These are phyloP conservation scores for Leccinum cinnamomeum DNA, from an alignment of 1,284 basidiomycete species.

Conservation along the genomic window DNA sequence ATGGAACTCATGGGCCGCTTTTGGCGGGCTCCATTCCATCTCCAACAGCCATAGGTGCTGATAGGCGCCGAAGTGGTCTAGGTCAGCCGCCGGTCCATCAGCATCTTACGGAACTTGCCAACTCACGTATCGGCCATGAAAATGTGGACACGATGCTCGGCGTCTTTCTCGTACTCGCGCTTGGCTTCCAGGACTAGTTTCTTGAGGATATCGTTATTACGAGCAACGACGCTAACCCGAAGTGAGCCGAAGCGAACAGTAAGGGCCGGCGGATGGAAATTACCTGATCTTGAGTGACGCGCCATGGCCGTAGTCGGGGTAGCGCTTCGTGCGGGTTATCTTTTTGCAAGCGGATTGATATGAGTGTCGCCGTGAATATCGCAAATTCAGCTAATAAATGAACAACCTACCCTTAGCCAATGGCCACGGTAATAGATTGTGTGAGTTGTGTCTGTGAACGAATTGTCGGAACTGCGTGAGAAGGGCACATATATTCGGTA, in stretches of 20 bases:
- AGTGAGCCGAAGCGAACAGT: slow-evolving; percentile 10
- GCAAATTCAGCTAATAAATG: slow-evolving; percentile 9
- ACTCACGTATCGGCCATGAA: slow-evolving; percentile 83
- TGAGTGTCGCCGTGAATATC: slow-evolving; percentile 28
- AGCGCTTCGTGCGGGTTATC: slow-evolving; percentile 77
- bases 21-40: slow-evolving; percentile 83
- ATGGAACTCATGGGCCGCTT: slow-evolving; percentile 87
- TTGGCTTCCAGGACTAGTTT: slow-evolving; percentile 81
- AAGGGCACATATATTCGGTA: slow-evolving; percentile 20
- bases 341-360: slow-evolving; percentile 35
- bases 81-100: slow-evolving; percentile 9
- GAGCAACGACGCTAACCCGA: slow-evolving; percentile 68
- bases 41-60: slow-evolving; percentile 73
- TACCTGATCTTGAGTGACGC: slow-evolving; percentile 78
- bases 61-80: not conserved
- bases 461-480: slow-evolving; percentile 21
- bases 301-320: slow-evolving; percentile 68
- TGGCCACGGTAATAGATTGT: slow-evolving; percentile 85
- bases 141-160: slow-evolving; percentile 83
- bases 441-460: slow-evolving; percentile 69
- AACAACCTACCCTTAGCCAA: slow-evolving; percentile 68
- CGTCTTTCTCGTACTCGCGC: slow-evolving; percentile 83
- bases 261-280: not conserved
- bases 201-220: slow-evolving; percentile 82
- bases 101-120: slow-evolving; percentile 11